Percentiles rank a stretch among this genome's conserved stretches.
Evolutionary conservation across 2,329 filamentous ascomycete species (phyloP).

Genomic region (Fusarium camptoceras): DNA sequence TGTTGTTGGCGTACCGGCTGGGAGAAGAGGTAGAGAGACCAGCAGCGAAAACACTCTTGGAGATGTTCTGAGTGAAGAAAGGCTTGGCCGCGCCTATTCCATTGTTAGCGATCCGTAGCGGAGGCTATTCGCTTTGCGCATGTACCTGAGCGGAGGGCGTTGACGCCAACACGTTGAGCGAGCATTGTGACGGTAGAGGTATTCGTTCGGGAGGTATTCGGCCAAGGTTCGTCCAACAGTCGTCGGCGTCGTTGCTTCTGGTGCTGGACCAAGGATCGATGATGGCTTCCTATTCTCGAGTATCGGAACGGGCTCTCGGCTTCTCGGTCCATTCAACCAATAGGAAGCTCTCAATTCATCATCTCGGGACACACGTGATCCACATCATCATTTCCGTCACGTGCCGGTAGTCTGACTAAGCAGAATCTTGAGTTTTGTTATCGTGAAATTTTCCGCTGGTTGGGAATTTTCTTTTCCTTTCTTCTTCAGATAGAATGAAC

Average conservation of each 20-base stretch:
- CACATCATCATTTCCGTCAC: neutral
- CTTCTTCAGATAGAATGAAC: slow-evolving; percentile 64
- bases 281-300: slow-evolving; percentile 37
- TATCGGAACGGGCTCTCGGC: slow-evolving; percentile 51
- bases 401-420: slow-evolving; percentile 22
- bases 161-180: slow-evolving; percentile 67
- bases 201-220: slow-evolving; percentile 6
- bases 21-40: slow-evolving; percentile 58
- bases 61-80: slow-evolving; percentile 61
- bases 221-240: slow-evolving; percentile 37
- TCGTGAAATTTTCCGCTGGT: neutral
- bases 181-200: slow-evolving; percentile 58
- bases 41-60: slow-evolving; percentile 59
- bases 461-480: slow-evolving; percentile 46
- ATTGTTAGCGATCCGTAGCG: slow-evolving; percentile 14
- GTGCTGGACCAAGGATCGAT: slow-evolving; percentile 26
- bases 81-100: slow-evolving; percentile 56
- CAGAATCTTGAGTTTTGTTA: neutral
- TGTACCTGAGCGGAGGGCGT: slow-evolving; percentile 69
- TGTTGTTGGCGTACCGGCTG: slow-evolving; percentile 55
- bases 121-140: slow-evolving; percentile 37
- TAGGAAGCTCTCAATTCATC: slow-evolving; percentile 53
- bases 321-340: slow-evolving; percentile 61
- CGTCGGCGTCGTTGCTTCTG: slow-evolving; percentile 38
- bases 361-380: slow-evolving; percentile 50